phyloP scores from a whole-genome alignment of 2,329 filamentous ascomycete genomes.

The Epichloe elymi region DNA sequence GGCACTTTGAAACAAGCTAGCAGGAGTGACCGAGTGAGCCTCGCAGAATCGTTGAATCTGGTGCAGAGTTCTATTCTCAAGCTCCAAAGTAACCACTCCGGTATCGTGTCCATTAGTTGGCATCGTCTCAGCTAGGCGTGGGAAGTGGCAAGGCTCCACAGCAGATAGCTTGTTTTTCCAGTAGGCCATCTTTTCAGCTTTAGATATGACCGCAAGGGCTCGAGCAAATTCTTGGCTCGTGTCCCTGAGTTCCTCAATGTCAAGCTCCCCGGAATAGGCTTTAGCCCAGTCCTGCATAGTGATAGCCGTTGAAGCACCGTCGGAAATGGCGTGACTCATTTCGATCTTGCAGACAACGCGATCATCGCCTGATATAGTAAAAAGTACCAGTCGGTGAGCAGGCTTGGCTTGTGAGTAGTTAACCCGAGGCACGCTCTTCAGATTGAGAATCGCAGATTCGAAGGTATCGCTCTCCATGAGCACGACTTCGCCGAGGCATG shows the following conservation, averaged over 20 bases:
- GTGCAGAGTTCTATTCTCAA: background rate
- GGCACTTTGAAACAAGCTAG: constrained; percentile 4
- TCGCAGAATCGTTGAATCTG: constrained; percentile 1
- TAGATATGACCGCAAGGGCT: constrained; percentile 1
- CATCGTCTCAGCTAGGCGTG: background rate
- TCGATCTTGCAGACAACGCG: constrained; percentile 5
- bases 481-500: background rate
- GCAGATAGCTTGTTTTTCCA: constrained; percentile 6
- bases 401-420: background rate
- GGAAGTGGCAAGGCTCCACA: constrained; percentile 5
- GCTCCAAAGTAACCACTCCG: background rate
- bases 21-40: constrained; percentile 2
- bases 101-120: background rate
- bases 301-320: constrained; percentile 5
- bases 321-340: constrained; percentile 7
- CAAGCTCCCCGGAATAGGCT: constrained; percentile 3
- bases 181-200: constrained; percentile 2
- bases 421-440: background rate
- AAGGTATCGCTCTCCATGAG: background rate
- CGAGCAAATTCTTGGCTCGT: background rate
- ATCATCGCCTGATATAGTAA: background rate
- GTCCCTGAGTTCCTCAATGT: background rate
- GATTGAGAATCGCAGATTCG: background rate
- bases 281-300: constrained; percentile 2
- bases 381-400: constrained; percentile 1